Evolutionary conservation across 768 basidiomycete species (phyloP).

Genomic region (Suillus occidentalis): DNA sequence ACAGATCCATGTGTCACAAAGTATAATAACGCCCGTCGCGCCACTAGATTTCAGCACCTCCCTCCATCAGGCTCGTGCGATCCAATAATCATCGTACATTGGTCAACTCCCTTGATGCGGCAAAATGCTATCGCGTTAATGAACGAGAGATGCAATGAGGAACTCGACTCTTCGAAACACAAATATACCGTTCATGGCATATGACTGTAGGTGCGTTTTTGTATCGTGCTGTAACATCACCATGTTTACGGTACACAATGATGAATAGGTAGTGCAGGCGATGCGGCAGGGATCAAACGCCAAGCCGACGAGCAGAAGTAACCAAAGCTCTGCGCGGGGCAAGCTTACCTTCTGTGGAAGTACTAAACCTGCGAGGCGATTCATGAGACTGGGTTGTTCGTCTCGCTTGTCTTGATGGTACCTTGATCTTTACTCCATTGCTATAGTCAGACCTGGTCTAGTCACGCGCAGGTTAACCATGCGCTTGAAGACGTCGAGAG

Average conservation of each 20-base stretch:
- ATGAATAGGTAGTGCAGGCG: background rate
- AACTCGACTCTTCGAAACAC: no score
- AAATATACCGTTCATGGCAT: background rate
- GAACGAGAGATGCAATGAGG: background rate
- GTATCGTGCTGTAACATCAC: background rate
- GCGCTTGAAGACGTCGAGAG: slow-evolving; percentile 73
- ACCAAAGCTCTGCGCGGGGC: slow-evolving; percentile 60
- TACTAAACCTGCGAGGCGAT: slow-evolving; percentile 96
- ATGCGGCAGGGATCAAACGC: background rate
- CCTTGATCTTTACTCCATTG: no score
- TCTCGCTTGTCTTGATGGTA: slow-evolving; percentile 93
- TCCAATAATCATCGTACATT: background rate
- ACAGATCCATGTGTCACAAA: background rate
- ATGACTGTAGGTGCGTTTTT: background rate
- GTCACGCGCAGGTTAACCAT: slow-evolving; percentile 76
- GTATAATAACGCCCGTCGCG: background rate
- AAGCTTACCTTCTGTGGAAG: slow-evolving; percentile 93
- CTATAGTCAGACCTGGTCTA: background rate
- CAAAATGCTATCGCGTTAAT: background rate
- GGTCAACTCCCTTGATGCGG: background rate
- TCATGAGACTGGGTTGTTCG: slow-evolving; percentile 90
- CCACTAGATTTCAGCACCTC: background rate
- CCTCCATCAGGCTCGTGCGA: background rate
- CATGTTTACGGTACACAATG: background rate
- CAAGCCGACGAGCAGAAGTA: background rate